Evolutionary conservation across 2,329 filamentous ascomycete species (phyloP).

Genomic region (Didymellaceae sp.): DNA sequence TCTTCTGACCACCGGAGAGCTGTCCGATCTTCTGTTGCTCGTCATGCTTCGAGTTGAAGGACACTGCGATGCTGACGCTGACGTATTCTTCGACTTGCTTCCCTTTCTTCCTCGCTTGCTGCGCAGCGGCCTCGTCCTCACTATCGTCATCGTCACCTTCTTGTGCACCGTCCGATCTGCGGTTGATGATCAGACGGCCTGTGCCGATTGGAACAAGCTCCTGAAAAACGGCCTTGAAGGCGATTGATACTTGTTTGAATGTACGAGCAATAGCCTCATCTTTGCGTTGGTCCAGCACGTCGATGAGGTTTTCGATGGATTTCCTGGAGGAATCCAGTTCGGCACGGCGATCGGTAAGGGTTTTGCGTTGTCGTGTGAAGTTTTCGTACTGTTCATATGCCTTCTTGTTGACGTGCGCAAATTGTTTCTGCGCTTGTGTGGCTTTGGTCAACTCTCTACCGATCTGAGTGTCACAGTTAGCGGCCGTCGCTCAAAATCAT

Average conservation of each 20-base stretch:
- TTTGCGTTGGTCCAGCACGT: slow-evolving; percentile 91
- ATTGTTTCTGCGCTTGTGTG: slow-evolving; percentile 93
- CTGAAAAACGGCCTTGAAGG: slow-evolving; percentile 92
- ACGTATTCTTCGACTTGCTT: slow-evolving; percentile 87
- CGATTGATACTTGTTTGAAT: slow-evolving; percentile 95
- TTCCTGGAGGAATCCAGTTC: slow-evolving; percentile 86
- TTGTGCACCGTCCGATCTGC: slow-evolving; percentile 78
- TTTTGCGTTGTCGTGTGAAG: slow-evolving; percentile 91
- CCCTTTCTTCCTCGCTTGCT: slow-evolving; percentile 24
- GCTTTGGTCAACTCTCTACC: slow-evolving; percentile 78
- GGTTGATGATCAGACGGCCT: slow-evolving; percentile 89
- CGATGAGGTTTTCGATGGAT: slow-evolving; percentile 91
- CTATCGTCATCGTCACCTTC: slow-evolving; percentile 65
- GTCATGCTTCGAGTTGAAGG: slow-evolving; percentile 98
- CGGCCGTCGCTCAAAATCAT: not conserved
- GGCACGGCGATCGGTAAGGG: slow-evolving; percentile 79
- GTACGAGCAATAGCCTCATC: slow-evolving; percentile 98
- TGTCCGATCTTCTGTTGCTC: slow-evolving; percentile 98
- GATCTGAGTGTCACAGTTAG: slow-evolving; percentile 32
- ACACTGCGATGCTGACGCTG: slow-evolving; percentile 94
- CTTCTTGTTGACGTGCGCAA: slow-evolving; percentile 98
- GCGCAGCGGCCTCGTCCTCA: slow-evolving; percentile 46
- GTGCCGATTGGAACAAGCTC: slow-evolving; percentile 93
- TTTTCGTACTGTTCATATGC: slow-evolving; percentile 98
- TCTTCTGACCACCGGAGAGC: slow-evolving; percentile 96